Percentiles rank a stretch among this genome's conserved stretches.
These are phyloP conservation scores for Perkinsus chesapeaki DNA, from an alignment of 169 alveolate species.

Conservation along the genomic window DNA sequence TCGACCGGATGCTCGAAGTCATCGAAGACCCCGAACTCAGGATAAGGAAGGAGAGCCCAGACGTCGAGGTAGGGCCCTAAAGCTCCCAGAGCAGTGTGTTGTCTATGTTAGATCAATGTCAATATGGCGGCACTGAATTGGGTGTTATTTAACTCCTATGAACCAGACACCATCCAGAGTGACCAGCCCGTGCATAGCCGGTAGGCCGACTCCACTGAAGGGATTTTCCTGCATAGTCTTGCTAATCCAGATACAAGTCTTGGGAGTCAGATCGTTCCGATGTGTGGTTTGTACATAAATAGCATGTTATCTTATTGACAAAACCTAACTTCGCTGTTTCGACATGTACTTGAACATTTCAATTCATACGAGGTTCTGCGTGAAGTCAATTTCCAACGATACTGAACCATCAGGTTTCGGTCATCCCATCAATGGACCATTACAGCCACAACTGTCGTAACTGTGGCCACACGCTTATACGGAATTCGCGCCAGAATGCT, in stretches of 20 bases:
- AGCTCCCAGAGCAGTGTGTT: background rate
- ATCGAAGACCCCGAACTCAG: background rate
- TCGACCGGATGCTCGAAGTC: background rate
- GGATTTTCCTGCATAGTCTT: background rate
- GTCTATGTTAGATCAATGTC: background rate
- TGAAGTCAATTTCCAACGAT: too few relatives aligned
- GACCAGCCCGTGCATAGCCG: background rate
- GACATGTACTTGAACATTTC: too few relatives aligned
- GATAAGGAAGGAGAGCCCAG: background rate
- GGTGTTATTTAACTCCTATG: background rate
- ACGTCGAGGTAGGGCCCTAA: background rate
- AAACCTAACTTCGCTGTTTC: too few relatives aligned
- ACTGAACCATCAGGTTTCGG: too few relatives aligned
- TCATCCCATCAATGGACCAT: too few relatives aligned
- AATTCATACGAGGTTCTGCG: too few relatives aligned
- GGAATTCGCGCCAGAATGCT: background rate
- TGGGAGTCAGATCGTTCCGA: background rate
- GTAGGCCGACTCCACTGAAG: background rate
- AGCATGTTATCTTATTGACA: too few relatives aligned
- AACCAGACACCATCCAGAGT: background rate
- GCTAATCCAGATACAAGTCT: background rate
- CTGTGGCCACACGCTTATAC: background rate
- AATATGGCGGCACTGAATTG: background rate
- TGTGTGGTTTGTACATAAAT: background rate
- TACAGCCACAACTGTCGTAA: background rate